Conservation (phyloP, 805 yeast species). For the Lipomyces yamadae region DNA sequence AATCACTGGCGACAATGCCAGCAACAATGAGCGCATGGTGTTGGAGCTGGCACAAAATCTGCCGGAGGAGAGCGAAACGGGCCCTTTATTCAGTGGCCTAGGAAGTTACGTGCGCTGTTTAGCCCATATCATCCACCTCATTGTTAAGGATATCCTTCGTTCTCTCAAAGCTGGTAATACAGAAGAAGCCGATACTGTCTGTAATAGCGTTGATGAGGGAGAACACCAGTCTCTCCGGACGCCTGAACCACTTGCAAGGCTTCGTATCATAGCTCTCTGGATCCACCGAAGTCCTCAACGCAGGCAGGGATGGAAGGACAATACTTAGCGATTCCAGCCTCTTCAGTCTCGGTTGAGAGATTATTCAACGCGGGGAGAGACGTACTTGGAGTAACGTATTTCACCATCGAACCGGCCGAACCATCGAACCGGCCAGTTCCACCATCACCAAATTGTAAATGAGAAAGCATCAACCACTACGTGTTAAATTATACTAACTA, state of each 20-base stretch:
- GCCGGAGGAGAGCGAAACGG: background rate
- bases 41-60: background rate
- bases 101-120: background rate
- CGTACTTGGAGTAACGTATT: no score
- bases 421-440: no score
- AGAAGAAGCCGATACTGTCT: slow-evolving; percentile 1
- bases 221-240: background rate
- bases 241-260: slow-evolving; percentile 1
- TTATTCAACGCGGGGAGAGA: no score
- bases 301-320: background rate
- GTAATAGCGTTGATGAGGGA: background rate
- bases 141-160: slow-evolving; percentile 2
- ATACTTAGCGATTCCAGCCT: no score
- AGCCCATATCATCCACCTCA: slow-evolving; percentile 5
- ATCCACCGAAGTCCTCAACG: slow-evolving; percentile 3
- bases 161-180: background rate
- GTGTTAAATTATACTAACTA: no score
- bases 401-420: no score
- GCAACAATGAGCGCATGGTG: slow-evolving; percentile 5
- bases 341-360: no score
- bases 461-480: no score
- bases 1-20: slow-evolving; percentile 4
- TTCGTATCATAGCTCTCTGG: slow-evolving; percentile 6
- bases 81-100: background rate
- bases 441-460: no score